Evolutionary conservation across 164 flowering plant species (phyloP).

Genomic region (Protea cynaroides): DNA sequence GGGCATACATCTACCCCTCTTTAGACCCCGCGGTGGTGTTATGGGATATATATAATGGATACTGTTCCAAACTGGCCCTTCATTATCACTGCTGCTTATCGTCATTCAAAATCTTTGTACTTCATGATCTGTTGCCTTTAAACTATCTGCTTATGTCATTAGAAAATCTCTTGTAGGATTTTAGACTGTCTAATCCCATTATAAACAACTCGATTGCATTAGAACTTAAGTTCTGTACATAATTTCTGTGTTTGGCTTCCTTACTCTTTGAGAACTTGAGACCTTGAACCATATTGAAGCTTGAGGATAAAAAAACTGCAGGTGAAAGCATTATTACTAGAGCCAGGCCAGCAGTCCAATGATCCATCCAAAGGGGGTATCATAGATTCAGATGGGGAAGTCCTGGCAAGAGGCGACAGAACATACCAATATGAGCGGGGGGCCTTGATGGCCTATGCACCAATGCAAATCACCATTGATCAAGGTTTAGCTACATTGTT

Average conservation of each 20-base stretch:
- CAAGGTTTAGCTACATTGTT: constrained; percentile 86
- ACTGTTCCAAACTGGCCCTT: too few relatives aligned
- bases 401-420: constrained; percentile 82
- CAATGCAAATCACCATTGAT: constrained; percentile 61
- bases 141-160: background rate
- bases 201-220: too few relatives aligned
- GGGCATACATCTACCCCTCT: too few relatives aligned
- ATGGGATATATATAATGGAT: too few relatives aligned
- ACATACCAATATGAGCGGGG: constrained; percentile 51
- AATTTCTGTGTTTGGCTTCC: too few relatives aligned
- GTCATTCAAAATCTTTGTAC: background rate
- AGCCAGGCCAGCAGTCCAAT: constrained; percentile 56
- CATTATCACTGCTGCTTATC: too few relatives aligned
- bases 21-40: too few relatives aligned
- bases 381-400: constrained; percentile 93
- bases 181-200: too few relatives aligned
- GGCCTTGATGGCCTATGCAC: constrained; percentile 62
- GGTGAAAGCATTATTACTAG: constrained; percentile 82
- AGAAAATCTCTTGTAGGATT: too few relatives aligned
- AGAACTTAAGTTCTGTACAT: too few relatives aligned
- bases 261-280: too few relatives aligned
- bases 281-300: background rate
- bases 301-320: constrained; percentile 15
- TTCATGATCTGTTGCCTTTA: background rate
- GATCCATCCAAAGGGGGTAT: constrained; percentile 76